Base-by-base conservation (phyloP, 1,284 basidiomycete species). In the Blastosporella zonata region DNA sequence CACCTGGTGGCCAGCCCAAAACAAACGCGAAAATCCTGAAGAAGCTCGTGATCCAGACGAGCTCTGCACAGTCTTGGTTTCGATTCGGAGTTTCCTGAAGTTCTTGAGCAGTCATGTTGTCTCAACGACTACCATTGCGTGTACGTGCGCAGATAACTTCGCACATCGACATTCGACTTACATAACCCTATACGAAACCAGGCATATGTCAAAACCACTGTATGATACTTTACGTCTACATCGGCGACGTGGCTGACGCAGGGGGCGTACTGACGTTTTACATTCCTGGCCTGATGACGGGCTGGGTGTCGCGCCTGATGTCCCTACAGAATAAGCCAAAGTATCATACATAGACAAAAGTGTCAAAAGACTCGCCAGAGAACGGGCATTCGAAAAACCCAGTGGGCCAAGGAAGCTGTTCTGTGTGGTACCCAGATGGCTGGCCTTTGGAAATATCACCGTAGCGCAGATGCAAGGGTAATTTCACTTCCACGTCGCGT, bases 201-300 rank as follows among this genome's bases (percentile, higher is more conserved):
- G 92, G 87, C 64, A 79, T 95, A 49, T 94, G 92, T 61, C 82
- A 88, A 60, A 77, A 84, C 46, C 86, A 93, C 56, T 93, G 90
- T 62, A 72, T 93, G 56, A 94, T 95, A 54, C 78, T 93, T 34
- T 94, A 94, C 57, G 90, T 94, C 31, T 94, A 94, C 61, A 90
- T 94, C 45, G 92, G 92, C 6, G 87, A 91, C 39, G 75, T 87
- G 9, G 80, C 81, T 10, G 87, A 92, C 52, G 81, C 86, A 0
- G 90, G 90, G 35, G 92, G 91, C 1, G 90, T 94, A 21, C 73
- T 94, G 58, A 94, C 92, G 1, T 93, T 91, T 63, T 95, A 93
- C 65, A 86, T 94, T 35, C 92, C 92, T 25, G 83, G n/a, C n/a
- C n/a, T 33, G 46, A 44, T 33, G 47, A 44, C 21, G 18, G 17